Conservation (phyloP, 306 rosid species). For the Dryas octopetala region DNA sequence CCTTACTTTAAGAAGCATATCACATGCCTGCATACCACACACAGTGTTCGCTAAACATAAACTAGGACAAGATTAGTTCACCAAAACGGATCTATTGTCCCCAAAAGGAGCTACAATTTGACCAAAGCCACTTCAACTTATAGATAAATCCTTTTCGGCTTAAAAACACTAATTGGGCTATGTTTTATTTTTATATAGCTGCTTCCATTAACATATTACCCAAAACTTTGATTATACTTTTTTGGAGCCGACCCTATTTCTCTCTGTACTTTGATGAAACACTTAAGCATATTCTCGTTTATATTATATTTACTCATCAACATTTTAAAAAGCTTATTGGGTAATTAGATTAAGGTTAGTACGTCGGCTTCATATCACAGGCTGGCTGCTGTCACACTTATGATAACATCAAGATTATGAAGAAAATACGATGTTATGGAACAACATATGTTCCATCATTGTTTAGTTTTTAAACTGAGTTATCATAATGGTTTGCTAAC, state of each 20-base stretch:
- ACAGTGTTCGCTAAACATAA: conserved; percentile 31
- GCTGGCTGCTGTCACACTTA: too few relatives aligned
- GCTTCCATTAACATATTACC: conserved; percentile 20
- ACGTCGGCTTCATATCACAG: too few relatives aligned
- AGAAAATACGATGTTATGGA: background rate
- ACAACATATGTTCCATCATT: conserved; percentile 3
- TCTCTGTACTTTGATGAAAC: background rate
- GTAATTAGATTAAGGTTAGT: too few relatives aligned
- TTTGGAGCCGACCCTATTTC: background rate
- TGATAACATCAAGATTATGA: background rate
- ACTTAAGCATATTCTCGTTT: background rate
- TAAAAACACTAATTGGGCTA: conserved; percentile 9
- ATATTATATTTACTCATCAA: too few relatives aligned
- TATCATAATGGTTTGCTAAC: conserved; percentile 24
- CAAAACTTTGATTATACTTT: conserved; percentile 9
- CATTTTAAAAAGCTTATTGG: too few relatives aligned
- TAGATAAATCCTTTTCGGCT: conserved; percentile 22
- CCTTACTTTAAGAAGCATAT: conserved; percentile 37
- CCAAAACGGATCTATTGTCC: conserved; percentile 57
- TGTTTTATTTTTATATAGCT: conserved; percentile 17
- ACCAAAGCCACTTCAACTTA: conserved; percentile 44
- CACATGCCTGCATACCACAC: conserved; percentile 46
- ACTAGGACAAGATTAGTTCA: conserved; percentile 43
- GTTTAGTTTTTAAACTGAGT: background rate
- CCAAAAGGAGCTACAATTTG: conserved; percentile 60